Conservation (phyloP, 2,329 filamentous ascomycete genomes). For the Phialophora verrucosa region DNA sequence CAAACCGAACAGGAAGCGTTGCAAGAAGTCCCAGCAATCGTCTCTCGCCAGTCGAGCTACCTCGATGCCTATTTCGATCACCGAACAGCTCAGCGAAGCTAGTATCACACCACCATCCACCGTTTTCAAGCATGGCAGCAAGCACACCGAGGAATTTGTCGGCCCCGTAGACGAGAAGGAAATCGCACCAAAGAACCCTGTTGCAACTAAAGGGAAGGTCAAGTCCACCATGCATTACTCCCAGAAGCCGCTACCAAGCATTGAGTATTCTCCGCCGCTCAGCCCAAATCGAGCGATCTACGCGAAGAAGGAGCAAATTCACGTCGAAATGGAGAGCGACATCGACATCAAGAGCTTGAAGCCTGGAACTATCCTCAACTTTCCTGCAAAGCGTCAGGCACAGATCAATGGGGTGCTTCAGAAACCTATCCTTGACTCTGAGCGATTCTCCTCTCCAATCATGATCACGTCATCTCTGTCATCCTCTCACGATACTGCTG, state of each 20-base stretch:
- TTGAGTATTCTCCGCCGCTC: slow-evolving; percentile 23
- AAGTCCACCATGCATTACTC: slow-evolving; percentile 8
- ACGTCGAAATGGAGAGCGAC: slow-evolving; percentile 4
- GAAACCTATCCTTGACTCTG: not conserved
- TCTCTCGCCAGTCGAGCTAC: not conserved
- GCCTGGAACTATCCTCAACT: slow-evolving; percentile 7
- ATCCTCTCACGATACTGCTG: slow-evolving; percentile 4
- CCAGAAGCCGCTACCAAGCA: slow-evolving; percentile 25
- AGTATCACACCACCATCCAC: not conserved
- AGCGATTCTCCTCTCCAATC: not conserved
- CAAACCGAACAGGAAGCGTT: slow-evolving; percentile 8
- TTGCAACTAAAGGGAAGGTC: slow-evolving; percentile 3
- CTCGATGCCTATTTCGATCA: not conserved
- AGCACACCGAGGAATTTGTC: not conserved
- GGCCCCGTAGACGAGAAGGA: not conserved
- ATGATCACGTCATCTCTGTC: not conserved
- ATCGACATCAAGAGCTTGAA: slow-evolving; percentile 14
- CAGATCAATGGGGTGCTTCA: not conserved
- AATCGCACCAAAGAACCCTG: not conserved
- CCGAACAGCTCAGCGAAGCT: no score
- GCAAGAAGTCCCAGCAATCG: slow-evolving; percentile 3
- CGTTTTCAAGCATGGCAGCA: not conserved
- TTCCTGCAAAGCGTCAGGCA: slow-evolving; percentile 4
- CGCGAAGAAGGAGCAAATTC: not conserved
- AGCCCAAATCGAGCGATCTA: not conserved